Conservation (phyloP, 768 basidiomycete species). For the Mycena indigotica region DNA sequence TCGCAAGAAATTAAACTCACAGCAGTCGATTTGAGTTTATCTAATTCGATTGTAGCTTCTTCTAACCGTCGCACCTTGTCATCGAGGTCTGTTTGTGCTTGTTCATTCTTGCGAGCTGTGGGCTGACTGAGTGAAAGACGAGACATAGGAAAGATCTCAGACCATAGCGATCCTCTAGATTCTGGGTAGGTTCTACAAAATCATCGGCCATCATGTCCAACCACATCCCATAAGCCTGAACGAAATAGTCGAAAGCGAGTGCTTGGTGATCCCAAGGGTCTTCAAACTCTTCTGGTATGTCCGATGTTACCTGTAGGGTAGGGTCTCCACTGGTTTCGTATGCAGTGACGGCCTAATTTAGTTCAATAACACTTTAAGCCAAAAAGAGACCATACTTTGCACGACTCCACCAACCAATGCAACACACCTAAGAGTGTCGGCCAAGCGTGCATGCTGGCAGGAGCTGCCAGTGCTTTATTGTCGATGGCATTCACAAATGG, state of each 20-base stretch:
- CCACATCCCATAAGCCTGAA: conserved; percentile 68
- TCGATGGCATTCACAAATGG: conserved; percentile 80
- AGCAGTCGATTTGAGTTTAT: conserved; percentile 62
- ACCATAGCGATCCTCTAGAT: conserved; percentile 81
- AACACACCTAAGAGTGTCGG: conserved; percentile 82
- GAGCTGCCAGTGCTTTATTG: conserved; percentile 83
- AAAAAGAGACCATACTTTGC: conserved; percentile 59
- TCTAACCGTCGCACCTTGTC: conserved; percentile 50
- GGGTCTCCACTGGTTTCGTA: conserved; percentile 68
- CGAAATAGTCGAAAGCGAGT: conserved; percentile 74
- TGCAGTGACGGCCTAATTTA: conserved; percentile 26
- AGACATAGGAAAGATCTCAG: conserved; percentile 19
- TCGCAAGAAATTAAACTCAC: conserved; percentile 35
- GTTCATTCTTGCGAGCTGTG: conserved; percentile 71
- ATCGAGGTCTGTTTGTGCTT: conserved; percentile 65
- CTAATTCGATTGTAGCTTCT: conserved; percentile 53
- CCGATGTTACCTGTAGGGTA: conserved; percentile 61
- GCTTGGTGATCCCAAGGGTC: conserved; percentile 74
- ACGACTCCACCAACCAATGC: conserved; percentile 89
- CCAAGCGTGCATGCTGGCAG: conserved; percentile 93
- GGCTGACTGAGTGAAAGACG: conserved; percentile 9
- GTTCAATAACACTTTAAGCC: neutral
- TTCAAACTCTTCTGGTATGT: conserved; percentile 75
- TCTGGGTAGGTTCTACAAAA: conserved; percentile 69
- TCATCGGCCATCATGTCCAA: conserved; percentile 66